These are phyloP conservation scores for Rhodotorula diobovata DNA, from an alignment of 768 basidiomycete species.

Conservation along the genomic window DNA sequence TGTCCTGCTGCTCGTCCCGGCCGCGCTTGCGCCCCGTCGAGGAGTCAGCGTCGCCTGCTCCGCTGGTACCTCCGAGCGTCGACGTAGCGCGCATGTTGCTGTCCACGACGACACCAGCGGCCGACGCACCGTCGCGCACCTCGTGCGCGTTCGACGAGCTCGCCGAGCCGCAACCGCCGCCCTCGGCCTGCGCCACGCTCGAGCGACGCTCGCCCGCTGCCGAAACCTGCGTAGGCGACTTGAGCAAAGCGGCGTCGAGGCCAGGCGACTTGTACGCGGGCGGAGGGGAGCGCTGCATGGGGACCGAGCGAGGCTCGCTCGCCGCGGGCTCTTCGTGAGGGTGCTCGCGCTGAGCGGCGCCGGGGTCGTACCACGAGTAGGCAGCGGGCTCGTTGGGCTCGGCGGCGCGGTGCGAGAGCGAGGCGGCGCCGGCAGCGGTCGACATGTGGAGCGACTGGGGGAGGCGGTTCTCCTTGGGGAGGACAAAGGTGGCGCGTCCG, in stretches of 20 bases:
- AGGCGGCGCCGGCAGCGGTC: background rate
- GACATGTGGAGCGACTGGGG: background rate
- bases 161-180: no score
- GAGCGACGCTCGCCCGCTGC: background rate
- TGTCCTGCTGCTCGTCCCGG: background rate
- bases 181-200: background rate
- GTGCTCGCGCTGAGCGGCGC: no score
- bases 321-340: no score
- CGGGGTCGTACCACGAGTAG: background rate
- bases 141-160: no score
- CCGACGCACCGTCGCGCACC: no score
- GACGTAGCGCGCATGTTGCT: no score
- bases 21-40: background rate
- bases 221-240: no score
- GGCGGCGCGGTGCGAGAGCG: background rate
- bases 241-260: background rate
- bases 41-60: no score
- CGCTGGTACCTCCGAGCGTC: no score
- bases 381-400: background rate
- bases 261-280: no score
- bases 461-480: background rate
- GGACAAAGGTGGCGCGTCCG: background rate
- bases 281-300: background rate
- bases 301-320: background rate
- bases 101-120: no score